phyloP scores from a whole-genome alignment of 805 yeast genomes.

The Kluyveromyces siamensis region DNA sequence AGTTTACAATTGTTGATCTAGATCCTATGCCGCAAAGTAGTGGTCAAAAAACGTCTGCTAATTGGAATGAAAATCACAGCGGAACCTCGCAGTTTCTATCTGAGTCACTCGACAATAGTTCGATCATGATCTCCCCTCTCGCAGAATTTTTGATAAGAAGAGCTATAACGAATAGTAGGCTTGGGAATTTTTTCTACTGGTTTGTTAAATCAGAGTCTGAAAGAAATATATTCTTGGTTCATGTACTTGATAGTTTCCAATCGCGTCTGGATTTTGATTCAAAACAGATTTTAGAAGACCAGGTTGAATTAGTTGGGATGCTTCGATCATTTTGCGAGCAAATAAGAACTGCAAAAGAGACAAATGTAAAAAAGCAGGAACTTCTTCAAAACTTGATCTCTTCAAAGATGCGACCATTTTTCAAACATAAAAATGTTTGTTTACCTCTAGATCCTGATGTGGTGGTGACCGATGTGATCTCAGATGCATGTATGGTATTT shows the following conservation, averaged over 20 bases:
- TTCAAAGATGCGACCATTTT: conserved; percentile 34
- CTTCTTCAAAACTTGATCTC: conserved; percentile 41
- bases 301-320: conserved; percentile 59
- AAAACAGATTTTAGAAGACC: conserved; percentile 36
- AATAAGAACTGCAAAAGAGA: conserved; percentile 59
- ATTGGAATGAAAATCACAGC: conserved; percentile 6
- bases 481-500: conserved; percentile 78
- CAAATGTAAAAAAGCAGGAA: conserved; percentile 70
- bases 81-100: conserved; percentile 1
- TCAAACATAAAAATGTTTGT: conserved; percentile 41
- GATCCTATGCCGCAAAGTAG: conserved; percentile 13
- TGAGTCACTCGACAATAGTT: conserved; percentile 6
- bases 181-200: conserved; percentile 89
- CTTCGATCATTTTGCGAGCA: conserved; percentile 57
- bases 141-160: conserved; percentile 69
- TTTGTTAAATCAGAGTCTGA: conserved; percentile 80
- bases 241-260: conserved; percentile 39
- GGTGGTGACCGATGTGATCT: conserved; percentile 62
- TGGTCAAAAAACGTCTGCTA: conserved; percentile 14
- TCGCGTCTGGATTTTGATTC: conserved; percentile 23
- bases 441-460: conserved; percentile 81
- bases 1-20: conserved; percentile 33
- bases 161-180: conserved; percentile 50
- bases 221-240: conserved; percentile 46
- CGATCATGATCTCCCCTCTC: conserved; percentile 44